Base-by-base conservation (phyloP, 129 eudicot genomes). In the Flaveria ramosissima region DNA sequence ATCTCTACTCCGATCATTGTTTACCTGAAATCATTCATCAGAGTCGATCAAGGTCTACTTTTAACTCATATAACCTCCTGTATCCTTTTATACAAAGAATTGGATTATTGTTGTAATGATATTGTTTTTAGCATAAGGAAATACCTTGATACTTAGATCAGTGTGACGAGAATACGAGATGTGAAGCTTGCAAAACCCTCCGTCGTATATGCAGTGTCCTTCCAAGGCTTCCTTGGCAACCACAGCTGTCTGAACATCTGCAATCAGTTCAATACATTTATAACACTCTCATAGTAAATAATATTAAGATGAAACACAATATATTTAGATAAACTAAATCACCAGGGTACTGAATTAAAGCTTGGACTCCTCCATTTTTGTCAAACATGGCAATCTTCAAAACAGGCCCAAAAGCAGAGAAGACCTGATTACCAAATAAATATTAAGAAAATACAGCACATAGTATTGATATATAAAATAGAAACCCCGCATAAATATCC, bases 101-200 rank as follows among this genome's bases (percentile, higher is more conserved):
- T 24, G 15, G 17, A 69, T 50, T 45, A 71, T 43, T 56, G 3
- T 56, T 19, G 62, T 20, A 19, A 20, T 6, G 1, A 4, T 11
- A 16, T 15, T 14, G 12, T 2, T 1, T 61, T 60, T 60, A 43
- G 20, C 1, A 23, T 3, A 51, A 27, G 14, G 1, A 63, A 10
- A 17, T 81, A 93, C 98, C 93, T 94, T 94, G 47, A 94, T 94
- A 75, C 98, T 91, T 51, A 94, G 80, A 84, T 94, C 98, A 73
- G 97, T 89, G 86, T 94, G 98, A 61, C 98, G 96, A 41, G 98
- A 94, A 85, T 94, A 94, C 0, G 98, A 87, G 26, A 94, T 71
- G 70, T 94, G 98, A 73, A 94, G 97, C 84, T 91, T 94, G 93
- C 98, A 94, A 80, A 78, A 94, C 46, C 98, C 98, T 83, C 98